phyloP scores from a whole-genome alignment of 306 rosid genomes.

The Vigna unguiculata region DNA sequence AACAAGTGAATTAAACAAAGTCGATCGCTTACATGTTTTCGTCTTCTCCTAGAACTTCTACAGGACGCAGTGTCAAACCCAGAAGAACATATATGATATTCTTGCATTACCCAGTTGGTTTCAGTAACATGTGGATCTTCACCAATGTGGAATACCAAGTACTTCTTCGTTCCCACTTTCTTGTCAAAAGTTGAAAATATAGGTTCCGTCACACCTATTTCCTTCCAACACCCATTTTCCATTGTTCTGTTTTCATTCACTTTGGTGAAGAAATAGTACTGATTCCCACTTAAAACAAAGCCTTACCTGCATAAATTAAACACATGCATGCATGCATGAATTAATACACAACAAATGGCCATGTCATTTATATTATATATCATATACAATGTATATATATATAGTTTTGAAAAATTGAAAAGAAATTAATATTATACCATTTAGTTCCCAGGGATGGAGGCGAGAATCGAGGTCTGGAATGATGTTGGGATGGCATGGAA shows the following conservation, averaged over 20 bases:
- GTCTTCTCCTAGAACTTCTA: conserved; percentile 7
- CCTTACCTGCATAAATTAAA: conserved; percentile 40
- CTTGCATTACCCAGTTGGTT: conserved; percentile 60
- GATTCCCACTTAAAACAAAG: conserved; percentile 50
- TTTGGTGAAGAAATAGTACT: conserved; percentile 53
- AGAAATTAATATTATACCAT: conserved; percentile 27
- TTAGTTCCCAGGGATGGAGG: conserved; percentile 48
- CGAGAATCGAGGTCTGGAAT: conserved; percentile 58
- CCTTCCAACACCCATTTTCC: conserved; percentile 60
- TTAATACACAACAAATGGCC: background rate
- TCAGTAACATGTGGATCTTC: conserved; percentile 41
- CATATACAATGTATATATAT: background rate
- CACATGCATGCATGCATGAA: background rate
- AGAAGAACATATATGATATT: conserved; percentile 49
- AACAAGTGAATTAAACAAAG: background rate
- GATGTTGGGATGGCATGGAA: conserved; percentile 51
- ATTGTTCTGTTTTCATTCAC: conserved; percentile 42
- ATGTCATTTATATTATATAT: too few species aligned
- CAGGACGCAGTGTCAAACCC: background rate
- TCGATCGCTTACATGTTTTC: conserved; percentile 40
- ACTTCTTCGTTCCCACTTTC: conserved; percentile 57
- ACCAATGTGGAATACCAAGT: conserved; percentile 45
- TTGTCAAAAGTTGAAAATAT: conserved; percentile 38
- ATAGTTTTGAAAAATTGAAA: too few species aligned
- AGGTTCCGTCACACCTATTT: conserved; percentile 42